Evolutionary conservation across 192 early-diverging fungal genomes (phyloP).

Genomic region (Funneliformis geosporum): DNA sequence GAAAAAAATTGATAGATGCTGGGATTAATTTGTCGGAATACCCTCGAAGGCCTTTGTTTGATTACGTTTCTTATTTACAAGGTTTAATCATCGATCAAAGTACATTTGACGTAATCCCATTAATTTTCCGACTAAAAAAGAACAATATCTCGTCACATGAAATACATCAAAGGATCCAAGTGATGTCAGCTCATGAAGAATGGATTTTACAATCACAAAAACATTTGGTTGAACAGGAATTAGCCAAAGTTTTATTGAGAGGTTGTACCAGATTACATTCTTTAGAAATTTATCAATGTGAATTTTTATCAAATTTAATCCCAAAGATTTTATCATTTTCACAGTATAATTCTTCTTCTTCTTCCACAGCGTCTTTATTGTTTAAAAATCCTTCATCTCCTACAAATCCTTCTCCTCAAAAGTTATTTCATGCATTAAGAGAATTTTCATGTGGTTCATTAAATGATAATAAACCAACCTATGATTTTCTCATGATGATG

Average conservation of each 20-base stretch:
- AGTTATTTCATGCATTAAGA: not conserved
- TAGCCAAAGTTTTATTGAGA: not conserved
- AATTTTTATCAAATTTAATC: not conserved
- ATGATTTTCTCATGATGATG: not conserved
- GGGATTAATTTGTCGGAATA: not conserved
- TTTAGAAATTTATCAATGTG: not conserved
- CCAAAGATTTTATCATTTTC: not conserved
- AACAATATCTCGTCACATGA: not conserved
- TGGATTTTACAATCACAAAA: not conserved
- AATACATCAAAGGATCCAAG: not conserved
- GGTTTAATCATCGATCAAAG: not conserved
- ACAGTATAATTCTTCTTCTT: not conserved
- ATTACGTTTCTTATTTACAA: not conserved
- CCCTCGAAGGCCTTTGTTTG: not conserved
- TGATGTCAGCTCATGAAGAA: not conserved
- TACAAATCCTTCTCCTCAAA: not conserved
- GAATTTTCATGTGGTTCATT: not conserved
- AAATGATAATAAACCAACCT: not conserved
- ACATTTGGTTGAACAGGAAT: not conserved
- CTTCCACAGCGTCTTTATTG: not conserved
- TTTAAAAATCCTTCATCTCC: not conserved
- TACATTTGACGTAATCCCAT: not conserved
- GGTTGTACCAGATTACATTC: not conserved
- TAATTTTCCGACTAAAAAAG: not conserved
- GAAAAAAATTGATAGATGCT: not conserved